Evolutionary conservation across 306 rosid genomes (phyloP).

Genomic region (Prunus campanulata): DNA sequence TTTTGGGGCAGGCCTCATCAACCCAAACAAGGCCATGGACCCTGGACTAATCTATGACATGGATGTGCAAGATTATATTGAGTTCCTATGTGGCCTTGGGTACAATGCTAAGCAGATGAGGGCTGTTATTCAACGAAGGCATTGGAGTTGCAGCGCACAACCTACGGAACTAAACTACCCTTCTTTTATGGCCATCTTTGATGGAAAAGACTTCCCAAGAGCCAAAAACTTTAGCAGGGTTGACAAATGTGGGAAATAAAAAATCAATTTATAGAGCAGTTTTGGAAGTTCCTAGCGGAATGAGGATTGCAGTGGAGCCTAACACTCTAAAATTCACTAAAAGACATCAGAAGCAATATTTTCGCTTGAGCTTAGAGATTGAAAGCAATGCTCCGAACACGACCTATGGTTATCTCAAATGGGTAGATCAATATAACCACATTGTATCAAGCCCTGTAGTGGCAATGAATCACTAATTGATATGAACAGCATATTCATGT

Average conservation of each 20-base stretch:
- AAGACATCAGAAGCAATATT: background rate
- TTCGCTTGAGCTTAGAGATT: background rate
- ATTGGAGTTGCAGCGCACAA: background rate
- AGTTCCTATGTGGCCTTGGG: background rate
- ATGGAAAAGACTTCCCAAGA: background rate
- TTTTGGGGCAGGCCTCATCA: conserved; percentile 13
- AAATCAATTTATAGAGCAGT: background rate
- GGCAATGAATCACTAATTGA: too few relatives aligned
- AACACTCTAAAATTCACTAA: background rate
- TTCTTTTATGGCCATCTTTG: conserved; percentile 2
- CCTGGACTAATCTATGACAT: conserved; percentile 13
- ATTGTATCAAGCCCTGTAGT: conserved; percentile 2
- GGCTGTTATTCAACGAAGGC: background rate
- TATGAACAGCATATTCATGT: too few relatives aligned
- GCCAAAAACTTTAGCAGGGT: background rate
- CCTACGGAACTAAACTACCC: conserved; percentile 3
- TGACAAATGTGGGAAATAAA: conserved; percentile 1
- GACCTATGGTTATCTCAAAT: background rate
- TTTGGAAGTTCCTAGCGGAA: background rate
- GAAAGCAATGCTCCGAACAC: background rate
- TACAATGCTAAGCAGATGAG: background rate
- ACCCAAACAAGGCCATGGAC: conserved; percentile 15
- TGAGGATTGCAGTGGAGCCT: conserved; percentile 6
- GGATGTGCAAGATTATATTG: background rate
- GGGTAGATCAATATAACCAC: background rate